Evolutionary conservation across 257 asterid genomes (phyloP).

Genomic region (Dorcoceras hygrometricum): DNA sequence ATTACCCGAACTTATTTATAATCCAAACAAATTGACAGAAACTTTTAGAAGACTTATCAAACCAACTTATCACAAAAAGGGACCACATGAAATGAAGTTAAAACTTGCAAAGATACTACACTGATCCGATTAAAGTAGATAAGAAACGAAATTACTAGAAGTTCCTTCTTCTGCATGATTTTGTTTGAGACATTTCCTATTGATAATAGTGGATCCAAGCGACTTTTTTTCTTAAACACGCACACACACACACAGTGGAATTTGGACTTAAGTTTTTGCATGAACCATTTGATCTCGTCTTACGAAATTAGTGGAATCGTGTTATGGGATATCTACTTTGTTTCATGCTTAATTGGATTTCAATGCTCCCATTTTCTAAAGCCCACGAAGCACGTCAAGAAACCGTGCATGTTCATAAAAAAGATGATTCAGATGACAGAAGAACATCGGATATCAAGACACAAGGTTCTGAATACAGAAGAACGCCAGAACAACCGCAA

Average conservation of each 20-base stretch:
- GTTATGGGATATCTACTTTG: not conserved
- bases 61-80: too few relatives aligned
- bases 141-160: too few relatives aligned
- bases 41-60: too few relatives aligned
- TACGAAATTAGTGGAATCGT: not conserved
- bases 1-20: too few relatives aligned
- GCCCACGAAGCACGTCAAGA: conserved; percentile 9
- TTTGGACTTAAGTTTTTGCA: not conserved
- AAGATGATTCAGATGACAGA: conserved; percentile 26
- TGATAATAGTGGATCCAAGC: not conserved
- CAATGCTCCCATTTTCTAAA: conserved; percentile 9
- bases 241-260: not conserved
- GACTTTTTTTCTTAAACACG: not conserved
- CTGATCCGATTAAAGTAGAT: too few relatives aligned
- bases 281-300: not conserved
- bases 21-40: too few relatives aligned
- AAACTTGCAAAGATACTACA: too few relatives aligned
- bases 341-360: conserved; percentile 2
- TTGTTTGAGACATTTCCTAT: not conserved
- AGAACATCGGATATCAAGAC: conserved; percentile 2
- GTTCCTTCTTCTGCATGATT: not conserved
- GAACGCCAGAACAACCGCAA: not conserved
- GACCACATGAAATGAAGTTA: too few relatives aligned
- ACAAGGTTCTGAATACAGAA: not conserved
- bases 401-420: not conserved